Conservation (phyloP, 345 rosid species). For the Trapa incisa region DNA sequence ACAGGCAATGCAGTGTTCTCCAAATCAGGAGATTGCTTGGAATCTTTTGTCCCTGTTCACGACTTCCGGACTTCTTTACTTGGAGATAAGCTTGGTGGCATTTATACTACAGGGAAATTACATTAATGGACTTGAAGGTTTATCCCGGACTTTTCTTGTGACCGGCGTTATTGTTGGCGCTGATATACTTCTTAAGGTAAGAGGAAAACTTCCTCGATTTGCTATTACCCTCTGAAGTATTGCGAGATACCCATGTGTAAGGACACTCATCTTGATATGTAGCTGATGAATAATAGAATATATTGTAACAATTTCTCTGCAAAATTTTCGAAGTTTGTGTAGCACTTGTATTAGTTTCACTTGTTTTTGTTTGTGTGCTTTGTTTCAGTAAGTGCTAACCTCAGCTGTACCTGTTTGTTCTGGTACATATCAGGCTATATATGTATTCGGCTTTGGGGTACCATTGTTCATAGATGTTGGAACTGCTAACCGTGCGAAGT, state of each 20-base stretch:
- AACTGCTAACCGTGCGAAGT: constrained; percentile 38
- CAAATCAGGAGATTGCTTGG: constrained; percentile 65
- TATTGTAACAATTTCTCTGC: background rate
- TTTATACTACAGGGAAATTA: constrained; percentile 80
- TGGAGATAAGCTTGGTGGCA: constrained; percentile 93
- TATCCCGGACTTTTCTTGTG: constrained; percentile 66
- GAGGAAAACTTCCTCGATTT: background rate
- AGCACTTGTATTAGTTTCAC: background rate
- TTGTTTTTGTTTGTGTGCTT: background rate
- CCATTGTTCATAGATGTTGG: constrained; percentile 63
- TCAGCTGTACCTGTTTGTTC: background rate
- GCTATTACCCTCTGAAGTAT: background rate
- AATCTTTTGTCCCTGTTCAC: constrained; percentile 64
- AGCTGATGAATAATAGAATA: background rate
- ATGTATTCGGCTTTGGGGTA: constrained; percentile 58
- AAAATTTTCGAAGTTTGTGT: background rate
- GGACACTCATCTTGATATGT: background rate
- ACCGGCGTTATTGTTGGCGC: constrained; percentile 55
- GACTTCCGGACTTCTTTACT: constrained; percentile 69
- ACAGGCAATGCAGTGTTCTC: constrained; percentile 79
- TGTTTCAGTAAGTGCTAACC: background rate
- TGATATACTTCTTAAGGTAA: constrained; percentile 79
- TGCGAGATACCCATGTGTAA: background rate
- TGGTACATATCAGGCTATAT: constrained; percentile 41
- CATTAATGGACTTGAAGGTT: constrained; percentile 64